Percentiles rank a stretch among this genome's conserved stretches.
Evolutionary conservation across 306 rosid genomes (phyloP).

Genomic region (Dalbergia cochinchinensis): DNA sequence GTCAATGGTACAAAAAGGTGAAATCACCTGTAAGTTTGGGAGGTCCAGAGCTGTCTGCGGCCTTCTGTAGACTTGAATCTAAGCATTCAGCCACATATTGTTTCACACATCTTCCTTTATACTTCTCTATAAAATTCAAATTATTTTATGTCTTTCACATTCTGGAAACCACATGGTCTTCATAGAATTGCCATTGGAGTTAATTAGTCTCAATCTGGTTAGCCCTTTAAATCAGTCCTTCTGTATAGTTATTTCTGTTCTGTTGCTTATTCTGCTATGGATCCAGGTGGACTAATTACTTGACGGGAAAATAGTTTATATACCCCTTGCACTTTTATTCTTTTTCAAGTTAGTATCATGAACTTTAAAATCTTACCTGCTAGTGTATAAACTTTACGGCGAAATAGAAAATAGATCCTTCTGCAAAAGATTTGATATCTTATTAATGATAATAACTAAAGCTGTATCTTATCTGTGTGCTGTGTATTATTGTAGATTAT

Average conservation of each 20-base stretch:
- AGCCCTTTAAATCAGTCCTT: slow-evolving; percentile 25
- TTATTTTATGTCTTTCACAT: neutral
- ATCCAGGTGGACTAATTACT: neutral
- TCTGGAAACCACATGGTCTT: neutral
- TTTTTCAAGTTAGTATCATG: no score
- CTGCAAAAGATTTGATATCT: neutral
- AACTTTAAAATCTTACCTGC: no score
- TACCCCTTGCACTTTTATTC: no score
- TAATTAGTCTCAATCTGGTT: slow-evolving; percentile 8
- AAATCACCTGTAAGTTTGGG: neutral
- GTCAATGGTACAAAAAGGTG: neutral
- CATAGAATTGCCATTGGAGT: neutral
- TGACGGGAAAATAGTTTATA: no score
- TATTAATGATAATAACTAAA: neutral
- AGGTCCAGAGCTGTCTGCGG: neutral
- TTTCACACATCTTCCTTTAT: no score
- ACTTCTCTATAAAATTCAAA: no score
- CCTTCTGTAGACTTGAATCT: neutral
- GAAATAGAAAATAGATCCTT: neutral
- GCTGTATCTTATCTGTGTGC: neutral
- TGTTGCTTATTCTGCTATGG: slow-evolving; percentile 26
- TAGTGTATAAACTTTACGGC: neutral
- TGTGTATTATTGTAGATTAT: neutral
- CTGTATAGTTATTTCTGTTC: slow-evolving; percentile 17
- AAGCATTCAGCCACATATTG: no score